Percentiles rank a stretch among this genome's conserved stretches.
These are phyloP conservation scores for Saccharomycopsis sp. DNA, from an alignment of 805 yeast species.

Conservation along the genomic window DNA sequence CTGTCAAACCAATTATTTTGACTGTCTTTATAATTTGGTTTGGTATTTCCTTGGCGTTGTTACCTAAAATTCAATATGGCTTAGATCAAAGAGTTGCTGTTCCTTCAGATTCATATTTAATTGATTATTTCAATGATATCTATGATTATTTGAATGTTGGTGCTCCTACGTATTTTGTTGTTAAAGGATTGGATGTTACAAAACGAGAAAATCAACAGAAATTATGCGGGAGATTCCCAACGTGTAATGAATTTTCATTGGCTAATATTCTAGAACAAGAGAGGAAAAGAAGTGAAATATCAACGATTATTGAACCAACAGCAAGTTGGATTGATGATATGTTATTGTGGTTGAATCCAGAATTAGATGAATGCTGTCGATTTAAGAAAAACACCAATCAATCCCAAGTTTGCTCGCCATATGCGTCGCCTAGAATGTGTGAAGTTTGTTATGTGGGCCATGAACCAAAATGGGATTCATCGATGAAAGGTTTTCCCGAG, in stretches of 20 bases:
- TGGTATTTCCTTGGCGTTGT: constrained; percentile 57
- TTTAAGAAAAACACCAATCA: constrained; percentile 43
- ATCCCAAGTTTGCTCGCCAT: constrained; percentile 57
- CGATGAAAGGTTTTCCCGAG: constrained; percentile 80
- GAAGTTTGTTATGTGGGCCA: constrained; percentile 61
- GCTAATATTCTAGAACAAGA: constrained; percentile 83
- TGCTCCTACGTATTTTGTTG: constrained; percentile 85
- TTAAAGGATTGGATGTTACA: constrained; percentile 62
- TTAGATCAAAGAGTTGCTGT: constrained; percentile 86
- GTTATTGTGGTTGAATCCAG: constrained; percentile 80
- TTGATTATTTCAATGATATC: constrained; percentile 72
- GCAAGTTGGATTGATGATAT: constrained; percentile 94
- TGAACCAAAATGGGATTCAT: constrained; percentile 55
- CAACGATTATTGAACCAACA: constrained; percentile 73
- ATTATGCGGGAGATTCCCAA: constrained; percentile 81
- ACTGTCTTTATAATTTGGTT: constrained; percentile 53
- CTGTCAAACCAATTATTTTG: constrained; percentile 42
- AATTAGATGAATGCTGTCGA: constrained; percentile 79
- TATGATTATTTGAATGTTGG: constrained; percentile 74
- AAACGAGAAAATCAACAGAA: constrained; percentile 55
- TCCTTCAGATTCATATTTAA: constrained; percentile 75
- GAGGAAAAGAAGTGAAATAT: constrained; percentile 52
- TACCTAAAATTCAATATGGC: constrained; percentile 71
- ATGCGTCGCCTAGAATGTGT: constrained; percentile 64
- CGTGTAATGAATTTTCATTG: constrained; percentile 73